Base-by-base conservation (phyloP, 140 eudicot species). In the Ambrosia hybrid region DNA sequence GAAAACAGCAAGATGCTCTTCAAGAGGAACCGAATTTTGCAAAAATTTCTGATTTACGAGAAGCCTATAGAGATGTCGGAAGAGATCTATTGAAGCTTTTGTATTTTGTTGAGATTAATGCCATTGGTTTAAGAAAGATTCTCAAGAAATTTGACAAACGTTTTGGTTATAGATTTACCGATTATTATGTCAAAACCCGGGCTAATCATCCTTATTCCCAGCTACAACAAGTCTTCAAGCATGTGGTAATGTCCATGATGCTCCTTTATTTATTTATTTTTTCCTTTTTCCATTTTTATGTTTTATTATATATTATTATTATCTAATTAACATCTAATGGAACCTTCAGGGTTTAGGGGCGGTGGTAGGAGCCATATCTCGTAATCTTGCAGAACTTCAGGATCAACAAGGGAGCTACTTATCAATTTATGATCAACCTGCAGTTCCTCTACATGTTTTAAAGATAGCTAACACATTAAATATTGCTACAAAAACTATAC, bases 201-300 rank as follows among this genome's bases (percentile, higher is more conserved):
- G 92, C 96, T 36, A 92, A 87, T 82, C 98, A 92, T 80, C 98
- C 98, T 75, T 92, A 87, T 84, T 92, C 98, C 61, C 96, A 87
- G 78, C 96, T 92, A 51, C 96, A 85, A 74, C 96, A 92, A 87
- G 95, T 92, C 61, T 92, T 92, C 78, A 92, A 89, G 88, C 98
- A 92, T 74, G 98, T 87, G 96, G 98, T 92, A 89, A 76, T 71
- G 69, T 74, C 46, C 64, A 48, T 76, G 36, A 76, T 51, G 16
- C 46, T 53, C 4, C 16, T 41, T 33, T 72, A 26, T 73, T 16
- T 73, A 33, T n/a, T 26, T n/a, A n/a, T n/a, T 21, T 55, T 17
- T 11, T 65, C 4, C 2, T 10, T 56, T 15, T 17, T 16, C 9
- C 65, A 1, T 70, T 49, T 10, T 41, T 41, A 41, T 41, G 6